Conservation (phyloP, 345 rosid genomes). For the Eucalyptus caleyi region DNA sequence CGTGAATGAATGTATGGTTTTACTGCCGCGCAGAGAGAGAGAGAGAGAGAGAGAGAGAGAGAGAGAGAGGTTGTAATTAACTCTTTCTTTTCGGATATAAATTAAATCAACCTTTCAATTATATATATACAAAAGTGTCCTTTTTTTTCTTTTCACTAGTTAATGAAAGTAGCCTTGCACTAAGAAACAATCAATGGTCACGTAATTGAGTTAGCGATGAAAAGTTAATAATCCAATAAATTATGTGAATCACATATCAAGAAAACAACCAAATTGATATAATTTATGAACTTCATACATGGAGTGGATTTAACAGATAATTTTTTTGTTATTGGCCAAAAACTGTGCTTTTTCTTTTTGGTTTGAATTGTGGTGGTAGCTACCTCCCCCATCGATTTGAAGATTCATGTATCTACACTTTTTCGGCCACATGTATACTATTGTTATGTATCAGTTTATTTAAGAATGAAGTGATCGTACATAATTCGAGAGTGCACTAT, state of each 20-base stretch:
- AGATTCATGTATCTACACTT: neutral
- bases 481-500: neutral
- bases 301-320: accelerated
- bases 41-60: neutral
- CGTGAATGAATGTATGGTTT: neutral
- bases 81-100: too few species aligned
- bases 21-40: neutral
- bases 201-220: neutral
- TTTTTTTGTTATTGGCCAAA: neutral
- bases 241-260: neutral
- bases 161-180: too few species aligned
- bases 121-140: neutral
- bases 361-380: neutral
- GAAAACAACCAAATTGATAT: accelerated
- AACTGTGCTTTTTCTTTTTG: neutral
- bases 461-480: neutral
- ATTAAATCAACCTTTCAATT: too few species aligned
- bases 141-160: neutral
- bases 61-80: too few species aligned
- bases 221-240: neutral
- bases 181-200: neutral
- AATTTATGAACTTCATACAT: neutral
- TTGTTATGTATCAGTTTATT: neutral
- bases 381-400: neutral
- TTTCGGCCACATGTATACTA: neutral